Evolutionary conservation across 805 yeast species (phyloP).

Genomic region (Candida boidinii): DNA sequence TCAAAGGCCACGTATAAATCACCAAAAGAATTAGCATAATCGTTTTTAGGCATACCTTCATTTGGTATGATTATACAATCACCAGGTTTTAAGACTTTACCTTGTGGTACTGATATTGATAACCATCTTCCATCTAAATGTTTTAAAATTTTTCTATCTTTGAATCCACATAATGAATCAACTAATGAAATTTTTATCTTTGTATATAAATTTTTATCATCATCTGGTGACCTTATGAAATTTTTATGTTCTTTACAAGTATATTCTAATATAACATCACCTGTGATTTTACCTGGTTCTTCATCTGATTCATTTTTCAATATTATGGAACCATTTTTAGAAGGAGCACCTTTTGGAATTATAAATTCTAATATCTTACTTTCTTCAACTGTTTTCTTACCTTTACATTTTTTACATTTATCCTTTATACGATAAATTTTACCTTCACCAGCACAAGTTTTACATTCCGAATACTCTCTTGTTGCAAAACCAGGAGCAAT

Average conservation of each 20-base stretch:
- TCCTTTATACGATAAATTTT: conserved; percentile 52
- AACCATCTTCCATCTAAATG: conserved; percentile 78
- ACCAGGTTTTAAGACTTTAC: conserved; percentile 76
- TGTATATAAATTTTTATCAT: conserved; percentile 48
- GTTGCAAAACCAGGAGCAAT: conserved; percentile 73
- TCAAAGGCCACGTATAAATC: conserved; percentile 63
- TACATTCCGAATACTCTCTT: conserved; percentile 52
- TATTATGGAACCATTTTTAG: conserved; percentile 52
- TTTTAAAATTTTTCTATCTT: conserved; percentile 47
- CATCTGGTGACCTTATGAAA: conserved; percentile 25
- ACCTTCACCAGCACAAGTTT: conserved; percentile 67
- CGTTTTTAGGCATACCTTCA: conserved; percentile 77
- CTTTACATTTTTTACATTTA: conserved; percentile 69
- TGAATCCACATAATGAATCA: conserved; percentile 83
- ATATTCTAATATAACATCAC: conserved; percentile 65
- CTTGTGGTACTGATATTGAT: conserved; percentile 56
- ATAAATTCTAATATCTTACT: conserved; percentile 69
- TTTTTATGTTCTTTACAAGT: conserved; percentile 35
- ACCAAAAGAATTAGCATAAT: conserved; percentile 34
- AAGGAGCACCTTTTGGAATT: conserved; percentile 61
- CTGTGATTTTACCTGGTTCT: conserved; percentile 61
- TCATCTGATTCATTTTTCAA: conserved; percentile 72
- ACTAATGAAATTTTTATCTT: conserved; percentile 53
- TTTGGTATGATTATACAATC: conserved; percentile 52
- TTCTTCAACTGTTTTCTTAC: conserved; percentile 52